Conservation (phyloP, 257 asterid genomes). For the Penstemon eatonii region DNA sequence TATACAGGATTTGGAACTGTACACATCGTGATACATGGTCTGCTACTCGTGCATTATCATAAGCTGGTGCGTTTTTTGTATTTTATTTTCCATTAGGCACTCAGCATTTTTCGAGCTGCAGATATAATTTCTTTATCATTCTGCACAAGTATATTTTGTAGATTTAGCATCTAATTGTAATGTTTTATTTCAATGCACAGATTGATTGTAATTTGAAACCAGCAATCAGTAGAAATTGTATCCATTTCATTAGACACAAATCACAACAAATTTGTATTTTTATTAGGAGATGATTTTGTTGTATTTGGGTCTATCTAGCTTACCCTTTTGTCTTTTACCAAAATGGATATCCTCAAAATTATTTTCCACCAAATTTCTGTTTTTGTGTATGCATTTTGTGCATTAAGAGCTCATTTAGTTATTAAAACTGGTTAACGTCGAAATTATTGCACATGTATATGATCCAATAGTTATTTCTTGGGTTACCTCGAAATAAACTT, state of each 20-base stretch:
- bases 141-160: conserved; percentile 27
- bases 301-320: conserved; percentile 32
- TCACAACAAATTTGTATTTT: conserved; percentile 30
- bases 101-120: conserved; percentile 17
- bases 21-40: neutral
- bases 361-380: too few species aligned
- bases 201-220: conserved; percentile 32
- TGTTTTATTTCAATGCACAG: conserved; percentile 22
- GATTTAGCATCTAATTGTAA: conserved; percentile 32
- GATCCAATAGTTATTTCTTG: too few species aligned
- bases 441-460: too few species aligned
- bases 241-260: conserved; percentile 30
- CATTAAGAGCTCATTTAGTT: too few species aligned
- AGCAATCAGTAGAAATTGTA: conserved; percentile 5
- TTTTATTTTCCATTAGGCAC: conserved; percentile 14
- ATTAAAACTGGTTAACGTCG: too few species aligned
- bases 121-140: neutral
- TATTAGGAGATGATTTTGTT: conserved; percentile 28
- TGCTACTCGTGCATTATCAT: conserved; percentile 6
- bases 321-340: conserved; percentile 24
- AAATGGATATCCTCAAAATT: too few species aligned
- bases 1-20: conserved; percentile 9
- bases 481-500: too few species aligned
- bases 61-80: conserved; percentile 23
- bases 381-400: too few species aligned